A percentile compares a stretch with the other conserved stretches of the same genome.
These are phyloP conservation scores for Cladosporium velox DNA, from an alignment of 2,329 filamentous ascomycete genomes.

Conservation along the genomic window DNA sequence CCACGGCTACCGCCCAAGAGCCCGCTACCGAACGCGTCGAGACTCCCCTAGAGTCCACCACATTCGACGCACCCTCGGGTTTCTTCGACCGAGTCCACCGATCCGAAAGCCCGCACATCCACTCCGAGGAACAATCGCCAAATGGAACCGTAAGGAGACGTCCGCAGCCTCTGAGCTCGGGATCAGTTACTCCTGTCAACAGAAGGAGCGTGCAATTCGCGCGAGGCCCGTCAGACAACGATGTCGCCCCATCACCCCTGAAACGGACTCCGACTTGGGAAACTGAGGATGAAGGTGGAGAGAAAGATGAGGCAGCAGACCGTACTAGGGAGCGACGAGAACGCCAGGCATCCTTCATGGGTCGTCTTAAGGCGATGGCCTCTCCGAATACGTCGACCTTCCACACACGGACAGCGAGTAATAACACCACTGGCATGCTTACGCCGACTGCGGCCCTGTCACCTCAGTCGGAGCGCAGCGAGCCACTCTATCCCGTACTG, in stretches of 20 bases:
- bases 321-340: conserved; percentile 18
- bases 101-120: conserved; percentile 2
- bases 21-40: conserved; percentile 13
- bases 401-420: conserved; percentile 25
- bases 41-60: neutral
- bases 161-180: conserved; percentile 13
- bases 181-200: conserved; percentile 11
- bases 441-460: conserved; percentile 33
- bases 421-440: conserved; percentile 24
- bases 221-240: conserved; percentile 27
- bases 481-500: conserved; percentile 34
- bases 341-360: conserved; percentile 33
- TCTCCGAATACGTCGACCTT: conserved; percentile 25
- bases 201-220: conserved; percentile 36
- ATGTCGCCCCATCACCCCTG: conserved; percentile 26
- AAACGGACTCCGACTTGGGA: conserved; percentile 32
- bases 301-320: conserved; percentile 23
- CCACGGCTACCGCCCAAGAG: conserved; percentile 12
- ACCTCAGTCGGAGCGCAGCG: conserved; percentile 37
- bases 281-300: conserved; percentile 27
- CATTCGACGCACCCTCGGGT: neutral
- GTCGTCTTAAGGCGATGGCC: conserved; percentile 35
- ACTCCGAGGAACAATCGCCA: conserved; percentile 13
- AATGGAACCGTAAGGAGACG: conserved; percentile 11
- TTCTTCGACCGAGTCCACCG: conserved; percentile 18